Conservation (phyloP, 805 yeast species). For the Wickerhamomyces sydowiorum region DNA sequence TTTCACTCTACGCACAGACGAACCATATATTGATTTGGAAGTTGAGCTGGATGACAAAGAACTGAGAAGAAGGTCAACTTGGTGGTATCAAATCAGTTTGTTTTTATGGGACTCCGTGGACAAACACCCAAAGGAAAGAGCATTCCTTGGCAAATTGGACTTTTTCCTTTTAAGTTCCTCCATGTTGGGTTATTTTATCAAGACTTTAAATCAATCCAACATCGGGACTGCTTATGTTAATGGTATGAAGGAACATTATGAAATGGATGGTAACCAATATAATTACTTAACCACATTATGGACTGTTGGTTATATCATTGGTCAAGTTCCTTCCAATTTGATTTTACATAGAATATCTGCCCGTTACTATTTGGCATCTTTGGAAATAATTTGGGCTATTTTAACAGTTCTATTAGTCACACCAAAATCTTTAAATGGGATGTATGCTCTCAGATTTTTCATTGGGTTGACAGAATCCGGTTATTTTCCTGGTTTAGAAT, state of each 20-base stretch:
- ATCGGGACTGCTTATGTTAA: slow-evolving; percentile 41
- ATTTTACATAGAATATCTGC: slow-evolving; percentile 34
- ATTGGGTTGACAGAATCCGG: slow-evolving; percentile 39
- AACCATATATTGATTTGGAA: slow-evolving; percentile 9
- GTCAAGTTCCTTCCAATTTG: slow-evolving; percentile 39
- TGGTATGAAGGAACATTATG: slow-evolving; percentile 38
- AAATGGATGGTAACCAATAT: slow-evolving; percentile 33
- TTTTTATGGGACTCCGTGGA: slow-evolving; percentile 25
- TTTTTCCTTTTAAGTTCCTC: slow-evolving; percentile 34
- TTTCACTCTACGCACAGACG: slow-evolving; percentile 2
- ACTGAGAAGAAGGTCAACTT: slow-evolving; percentile 5
- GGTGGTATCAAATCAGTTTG: slow-evolving; percentile 6
- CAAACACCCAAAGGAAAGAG: slow-evolving; percentile 28
- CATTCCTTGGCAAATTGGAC: slow-evolving; percentile 28
- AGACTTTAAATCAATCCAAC: slow-evolving; percentile 35
- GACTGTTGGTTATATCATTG: slow-evolving; percentile 45
- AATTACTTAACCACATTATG: slow-evolving; percentile 37
- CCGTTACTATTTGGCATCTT: slow-evolving; percentile 33
- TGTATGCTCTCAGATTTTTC: slow-evolving; percentile 28
- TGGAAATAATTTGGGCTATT: slow-evolving; percentile 37
- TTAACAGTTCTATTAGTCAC: slow-evolving; percentile 28
- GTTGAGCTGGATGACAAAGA: slow-evolving; percentile 4
- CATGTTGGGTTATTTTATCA: slow-evolving; percentile 38
- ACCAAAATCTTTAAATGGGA: slow-evolving; percentile 14
- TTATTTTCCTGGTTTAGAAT: slow-evolving; percentile 40